Base-by-base conservation (phyloP, 352 stramenopile genomes). In the Globisporangium iwayamae region DNA sequence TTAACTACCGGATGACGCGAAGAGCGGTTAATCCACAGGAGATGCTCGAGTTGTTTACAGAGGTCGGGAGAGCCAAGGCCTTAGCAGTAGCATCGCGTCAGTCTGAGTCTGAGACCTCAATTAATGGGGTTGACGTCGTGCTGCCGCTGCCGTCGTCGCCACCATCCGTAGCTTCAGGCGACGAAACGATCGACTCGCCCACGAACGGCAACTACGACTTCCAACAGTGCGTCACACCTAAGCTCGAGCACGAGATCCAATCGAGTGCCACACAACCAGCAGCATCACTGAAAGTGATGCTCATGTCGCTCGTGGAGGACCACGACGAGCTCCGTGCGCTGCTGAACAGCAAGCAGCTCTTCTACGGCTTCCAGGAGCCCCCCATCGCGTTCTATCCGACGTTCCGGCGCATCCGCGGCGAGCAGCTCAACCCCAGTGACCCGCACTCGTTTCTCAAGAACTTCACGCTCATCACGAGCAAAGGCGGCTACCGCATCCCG, bases 1-100 rank as follows among this genome's bases (percentile, higher is more conserved):
- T 97, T 18, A 97, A 97, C 68, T 97, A 96, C 65, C 85, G 90
- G 16, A 84, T 96, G 74, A 76, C 69, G 18, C 64, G 81, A 3
- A 74, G 82, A 59, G 59, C 60, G 0, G 71, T 68, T 13, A 83
- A 71, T 4, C 83, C 81, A 4, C 67, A 60, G 9, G 71, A 90
- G 43, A 89, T 93, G 74, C 65, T 93, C 1, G 69, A 86, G 2
- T 14, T 68, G 18, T 60, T 82, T 36, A 56, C 25, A 1, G 47
- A 70, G 25, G 63, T 67, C 0, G 65, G 68, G 3, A 20, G 14
- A 1, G 36, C 47, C 22, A 18, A 60, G 20, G 63, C 30, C 6
- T 25, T 45, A 36, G 45, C 57, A 39, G 20, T 20, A 51, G 36
- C 38, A 36, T 4, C 16, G 16, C 43, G 43, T 20, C 43, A 51